Conservation (phyloP, 257 asterid genomes). For the Eustoma russellianum region DNA sequence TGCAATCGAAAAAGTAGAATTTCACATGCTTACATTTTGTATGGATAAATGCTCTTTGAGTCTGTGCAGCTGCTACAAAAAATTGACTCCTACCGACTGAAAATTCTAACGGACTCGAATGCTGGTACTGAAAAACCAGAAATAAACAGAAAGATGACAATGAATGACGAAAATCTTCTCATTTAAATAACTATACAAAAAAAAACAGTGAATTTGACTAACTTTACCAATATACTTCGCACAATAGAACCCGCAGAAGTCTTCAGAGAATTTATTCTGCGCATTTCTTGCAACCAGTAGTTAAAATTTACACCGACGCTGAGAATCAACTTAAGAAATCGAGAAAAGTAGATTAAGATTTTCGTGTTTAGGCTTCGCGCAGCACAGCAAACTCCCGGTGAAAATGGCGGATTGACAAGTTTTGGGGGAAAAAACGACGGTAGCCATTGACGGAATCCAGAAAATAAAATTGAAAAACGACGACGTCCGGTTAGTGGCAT, state of each 20-base stretch:
- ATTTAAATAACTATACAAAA: neutral
- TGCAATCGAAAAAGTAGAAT: neutral
- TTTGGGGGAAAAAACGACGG: too few relatives aligned
- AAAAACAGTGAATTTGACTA: neutral
- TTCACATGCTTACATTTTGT: slow-evolving; percentile 33
- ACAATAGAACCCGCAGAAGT: slow-evolving; percentile 27
- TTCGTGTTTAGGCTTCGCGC: too few relatives aligned
- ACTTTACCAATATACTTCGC: slow-evolving; percentile 36
- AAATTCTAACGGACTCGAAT: slow-evolving; percentile 21
- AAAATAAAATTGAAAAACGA: too few relatives aligned
- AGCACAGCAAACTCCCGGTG: too few relatives aligned
- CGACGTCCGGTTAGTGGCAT: too few relatives aligned
- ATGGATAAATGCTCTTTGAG: slow-evolving; percentile 27
- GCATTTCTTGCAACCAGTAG: slow-evolving; percentile 14
- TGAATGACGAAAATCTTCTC: neutral
- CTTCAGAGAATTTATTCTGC: slow-evolving; percentile 24
- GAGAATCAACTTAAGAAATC: too few relatives aligned
- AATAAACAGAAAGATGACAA: neutral
- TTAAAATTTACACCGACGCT: too few relatives aligned
- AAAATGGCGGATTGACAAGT: too few relatives aligned
- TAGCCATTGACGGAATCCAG: too few relatives aligned
- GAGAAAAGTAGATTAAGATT: too few relatives aligned
- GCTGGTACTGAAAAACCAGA: slow-evolving; percentile 23
- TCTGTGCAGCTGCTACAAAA: slow-evolving; percentile 20
- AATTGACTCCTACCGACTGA: slow-evolving; percentile 17